phyloP scores from a whole-genome alignment of 805 yeast genomes.

The Martiniozyma abietophila region DNA sequence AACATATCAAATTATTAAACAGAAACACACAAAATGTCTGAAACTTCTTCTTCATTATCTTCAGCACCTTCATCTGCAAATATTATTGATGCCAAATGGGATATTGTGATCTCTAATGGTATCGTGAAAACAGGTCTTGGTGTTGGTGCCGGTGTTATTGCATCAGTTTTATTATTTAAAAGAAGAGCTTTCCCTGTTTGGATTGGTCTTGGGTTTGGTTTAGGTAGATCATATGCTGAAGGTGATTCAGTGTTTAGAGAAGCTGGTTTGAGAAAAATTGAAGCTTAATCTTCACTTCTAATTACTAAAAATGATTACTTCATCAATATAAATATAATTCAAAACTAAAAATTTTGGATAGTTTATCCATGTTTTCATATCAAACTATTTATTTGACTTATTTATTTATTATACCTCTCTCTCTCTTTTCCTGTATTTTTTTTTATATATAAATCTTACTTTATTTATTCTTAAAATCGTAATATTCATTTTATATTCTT shows the following conservation, averaged over 20 bases:
- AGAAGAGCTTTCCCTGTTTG: conserved; percentile 97
- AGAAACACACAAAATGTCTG: conserved; percentile 20
- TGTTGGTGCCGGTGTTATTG: conserved; percentile 90
- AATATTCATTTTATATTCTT: too few relatives aligned
- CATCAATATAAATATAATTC: too few relatives aligned
- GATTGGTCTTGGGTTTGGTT: conserved; percentile 95
- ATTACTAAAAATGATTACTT: too few relatives aligned
- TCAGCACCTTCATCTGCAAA: conserved; percentile 20
- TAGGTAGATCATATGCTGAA: conserved; percentile 96
- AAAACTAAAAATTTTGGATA: too few relatives aligned
- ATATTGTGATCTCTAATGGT: conserved; percentile 88
- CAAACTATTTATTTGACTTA: too few relatives aligned
- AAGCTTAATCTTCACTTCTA: too few relatives aligned
- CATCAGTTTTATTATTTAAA: conserved; percentile 81
- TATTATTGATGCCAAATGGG: conserved; percentile 53
- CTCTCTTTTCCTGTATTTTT: too few relatives aligned
- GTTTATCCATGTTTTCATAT: too few relatives aligned
- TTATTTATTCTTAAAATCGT: too few relatives aligned
- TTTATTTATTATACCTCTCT: too few relatives aligned
- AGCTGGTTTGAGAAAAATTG: conserved; percentile 68
- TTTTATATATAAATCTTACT: too few relatives aligned
- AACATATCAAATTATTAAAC: too few relatives aligned
- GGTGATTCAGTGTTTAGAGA: conserved; percentile 94
- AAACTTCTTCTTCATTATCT: conserved; percentile 11
- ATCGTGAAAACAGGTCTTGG: conserved; percentile 94